Conservation (phyloP, 768 basidiomycete species). For the Leccinellum albellum region DNA sequence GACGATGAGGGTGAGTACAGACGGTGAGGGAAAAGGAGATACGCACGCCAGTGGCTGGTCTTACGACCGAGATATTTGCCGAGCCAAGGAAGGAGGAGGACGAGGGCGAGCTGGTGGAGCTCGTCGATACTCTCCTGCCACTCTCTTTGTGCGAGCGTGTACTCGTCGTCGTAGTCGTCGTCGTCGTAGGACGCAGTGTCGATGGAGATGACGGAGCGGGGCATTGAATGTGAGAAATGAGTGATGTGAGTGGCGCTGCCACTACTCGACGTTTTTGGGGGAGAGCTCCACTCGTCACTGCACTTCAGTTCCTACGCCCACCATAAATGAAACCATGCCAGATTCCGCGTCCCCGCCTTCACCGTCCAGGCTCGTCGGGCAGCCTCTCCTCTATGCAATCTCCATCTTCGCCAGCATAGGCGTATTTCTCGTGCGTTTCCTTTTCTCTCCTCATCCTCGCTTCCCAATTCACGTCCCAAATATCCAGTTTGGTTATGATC, state of each 20-base stretch:
- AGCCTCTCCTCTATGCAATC: constrained; percentile 73
- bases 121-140: constrained; percentile 91
- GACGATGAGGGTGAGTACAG: constrained; percentile 7
- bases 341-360: constrained; percentile 25
- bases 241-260: constrained; percentile 9
- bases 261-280: constrained; percentile 1
- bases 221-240: constrained; percentile 39
- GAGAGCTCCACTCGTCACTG: constrained; percentile 12
- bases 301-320: constrained; percentile 4
- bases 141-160: constrained; percentile 76
- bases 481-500: constrained; percentile 77
- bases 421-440: constrained; percentile 69
- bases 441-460: background rate
- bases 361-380: constrained; percentile 64
- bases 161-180: constrained; percentile 63
- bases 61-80: constrained; percentile 87
- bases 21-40: background rate
- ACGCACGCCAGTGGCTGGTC: constrained; percentile 84
- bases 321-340: constrained; percentile 53
- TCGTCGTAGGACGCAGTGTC: constrained; percentile 56
- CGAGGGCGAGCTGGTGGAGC: constrained; percentile 72
- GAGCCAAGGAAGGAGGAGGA: constrained; percentile 79
- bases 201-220: constrained; percentile 56
- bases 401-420: constrained; percentile 81
- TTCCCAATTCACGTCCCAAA: background rate